Evolutionary conservation across 257 asterid genomes (phyloP), one percentile per base, ranked within the genome.

Genomic region (Echium plantagineum): DNA sequence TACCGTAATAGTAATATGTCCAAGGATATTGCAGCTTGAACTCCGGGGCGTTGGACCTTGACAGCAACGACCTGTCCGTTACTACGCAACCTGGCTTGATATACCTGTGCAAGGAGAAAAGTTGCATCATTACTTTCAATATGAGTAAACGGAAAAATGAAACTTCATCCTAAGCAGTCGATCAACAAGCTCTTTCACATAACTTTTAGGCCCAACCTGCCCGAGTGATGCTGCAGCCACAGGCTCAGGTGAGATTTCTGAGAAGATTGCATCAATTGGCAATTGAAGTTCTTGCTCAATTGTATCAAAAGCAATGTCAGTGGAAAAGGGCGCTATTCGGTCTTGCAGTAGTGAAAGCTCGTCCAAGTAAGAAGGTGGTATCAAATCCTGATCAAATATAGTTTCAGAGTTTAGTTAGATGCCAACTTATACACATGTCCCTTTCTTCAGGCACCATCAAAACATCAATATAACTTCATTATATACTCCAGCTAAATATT

Each of bases 171-270:
- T 38, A 52, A 67, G 74, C 24, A 35, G 52, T 58, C 59, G 58
- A 58, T 35, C 16, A 28, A 65, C 58, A 62, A 57, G 32, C 35
- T 66, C 15, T 48, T 56, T 58, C 55, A 20, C 30, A 42, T 31
- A 58, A 51, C 42, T 49, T 59, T 52, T 38, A 28, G 32, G 59
- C 61, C 61, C 59, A 64, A 83, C 98, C 95, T 91, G 98, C 71
- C 98, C 98, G 69, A 91, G 93, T 61, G 98, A 91, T 64, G 98
- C 98, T 51, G 98, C 98, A 64, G 98, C 98, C 18, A 88, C 87
- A 57, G 98, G 98, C 80, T 79, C 95, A 13, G 95, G 93, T 65
- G 98, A 83, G 63, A 91, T 85, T 81, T 91, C 96, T 15, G 98
- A 85, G 78, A 85, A 88, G 65, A 91, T 70, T 52, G 63, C 79